These are phyloP conservation scores for Verticillium klebahnii DNA, from an alignment of 2,329 filamentous ascomycete genomes.

Conservation along the genomic window DNA sequence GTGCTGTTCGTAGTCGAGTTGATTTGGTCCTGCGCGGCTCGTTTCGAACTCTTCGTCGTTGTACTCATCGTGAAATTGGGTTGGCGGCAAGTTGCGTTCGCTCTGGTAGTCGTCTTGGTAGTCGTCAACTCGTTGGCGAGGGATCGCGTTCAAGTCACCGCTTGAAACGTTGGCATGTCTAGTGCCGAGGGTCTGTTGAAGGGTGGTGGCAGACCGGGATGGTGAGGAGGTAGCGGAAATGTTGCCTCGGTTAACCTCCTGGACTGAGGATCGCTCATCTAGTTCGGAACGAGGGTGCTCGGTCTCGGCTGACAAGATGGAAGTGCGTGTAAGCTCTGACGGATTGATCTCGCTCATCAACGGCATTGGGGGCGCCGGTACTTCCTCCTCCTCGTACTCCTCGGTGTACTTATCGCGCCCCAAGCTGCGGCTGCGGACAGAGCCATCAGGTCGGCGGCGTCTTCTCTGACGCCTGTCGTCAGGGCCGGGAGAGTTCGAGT, in stretches of 20 bases:
- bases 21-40: not conserved
- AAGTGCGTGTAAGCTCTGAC: constrained; percentile 83
- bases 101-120: constrained; percentile 35
- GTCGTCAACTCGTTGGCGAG: constrained; percentile 41
- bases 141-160: constrained; percentile 51
- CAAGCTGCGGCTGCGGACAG: constrained; percentile 37
- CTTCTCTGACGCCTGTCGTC: constrained; percentile 49
- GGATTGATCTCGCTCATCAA: constrained; percentile 80
- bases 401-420: constrained; percentile 41
- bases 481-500: constrained; percentile 35
- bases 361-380: constrained; percentile 72
- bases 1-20: not conserved
- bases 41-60: constrained; percentile 32
- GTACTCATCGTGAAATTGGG: constrained; percentile 28
- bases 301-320: constrained; percentile 77
- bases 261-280: constrained; percentile 56
- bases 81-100: not conserved
- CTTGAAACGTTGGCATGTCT: constrained; percentile 62
- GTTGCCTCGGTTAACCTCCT: constrained; percentile 56
- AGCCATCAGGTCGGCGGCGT: constrained; percentile 45
- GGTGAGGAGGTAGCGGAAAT: constrained; percentile 39
- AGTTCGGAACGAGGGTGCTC: constrained; percentile 67
- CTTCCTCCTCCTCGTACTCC: constrained; percentile 51
- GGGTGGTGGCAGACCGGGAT: constrained; percentile 30
- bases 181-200: constrained; percentile 61